A percentile compares a stretch with the other conserved stretches of the same genome.
phyloP scores from a whole-genome alignment of 495 filamentous ascomycete genomes.

The Aspergillus sclerotiicarbonarius region DNA sequence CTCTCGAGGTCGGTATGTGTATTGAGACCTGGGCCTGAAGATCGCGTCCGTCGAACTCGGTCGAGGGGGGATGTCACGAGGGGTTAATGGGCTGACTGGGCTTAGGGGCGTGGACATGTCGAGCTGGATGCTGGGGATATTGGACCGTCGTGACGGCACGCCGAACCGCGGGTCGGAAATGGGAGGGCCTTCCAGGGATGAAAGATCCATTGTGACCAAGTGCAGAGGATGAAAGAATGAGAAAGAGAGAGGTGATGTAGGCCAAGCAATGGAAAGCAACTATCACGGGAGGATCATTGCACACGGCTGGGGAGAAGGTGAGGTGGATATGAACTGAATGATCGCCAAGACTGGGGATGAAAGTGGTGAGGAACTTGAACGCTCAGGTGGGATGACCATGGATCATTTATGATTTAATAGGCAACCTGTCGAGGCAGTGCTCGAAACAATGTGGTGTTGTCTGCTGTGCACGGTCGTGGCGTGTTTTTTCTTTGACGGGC shows the following conservation, averaged over 20 bases:
- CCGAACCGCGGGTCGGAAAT: conserved; percentile 22
- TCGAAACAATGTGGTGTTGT: not conserved
- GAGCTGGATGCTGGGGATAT: conserved; percentile 13
- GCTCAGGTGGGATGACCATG: not conserved
- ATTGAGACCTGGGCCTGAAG: conserved; percentile 2
- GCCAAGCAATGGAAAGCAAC: not conserved
- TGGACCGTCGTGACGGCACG: not conserved
- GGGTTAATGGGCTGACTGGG: conserved; percentile 9
- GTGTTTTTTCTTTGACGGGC: conserved; percentile 1
- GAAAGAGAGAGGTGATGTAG: not conserved
- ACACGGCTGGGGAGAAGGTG: not conserved
- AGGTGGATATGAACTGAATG: not conserved
- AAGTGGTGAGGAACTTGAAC: not conserved
- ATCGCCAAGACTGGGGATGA: not conserved
- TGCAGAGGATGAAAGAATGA: not conserved
- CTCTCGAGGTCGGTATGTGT: conserved; percentile 7
- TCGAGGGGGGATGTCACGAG: conserved; percentile 14
- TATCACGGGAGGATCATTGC: not conserved
- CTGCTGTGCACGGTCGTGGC: not conserved
- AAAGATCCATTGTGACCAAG: conserved; percentile 35
- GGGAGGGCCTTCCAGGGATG: conserved; percentile 39
- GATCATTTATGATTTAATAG: not conserved
- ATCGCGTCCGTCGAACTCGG: conserved; percentile 19
- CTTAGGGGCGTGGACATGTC: conserved; percentile 9
- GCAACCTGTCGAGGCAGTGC: not conserved